Conservation (phyloP, 2,329 filamentous ascomycete species). For the Shiraia sp. region DNA sequence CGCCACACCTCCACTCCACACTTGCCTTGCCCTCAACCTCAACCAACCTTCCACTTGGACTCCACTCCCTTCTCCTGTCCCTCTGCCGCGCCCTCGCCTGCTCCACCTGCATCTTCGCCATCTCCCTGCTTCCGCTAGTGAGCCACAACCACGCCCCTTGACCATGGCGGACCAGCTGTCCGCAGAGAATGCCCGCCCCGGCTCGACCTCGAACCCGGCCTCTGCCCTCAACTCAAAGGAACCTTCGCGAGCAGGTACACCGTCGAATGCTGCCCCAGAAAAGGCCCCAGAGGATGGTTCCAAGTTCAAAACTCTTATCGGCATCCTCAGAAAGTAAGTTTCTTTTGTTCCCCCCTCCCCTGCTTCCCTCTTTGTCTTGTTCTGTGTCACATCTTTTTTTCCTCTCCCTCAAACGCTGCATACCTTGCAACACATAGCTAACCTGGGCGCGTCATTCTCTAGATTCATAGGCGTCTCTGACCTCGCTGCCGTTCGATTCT, state of each 20-base stretch:
- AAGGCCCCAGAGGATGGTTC: conserved; percentile 76
- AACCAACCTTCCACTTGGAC: conserved; percentile 6
- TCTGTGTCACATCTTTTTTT: too few relatives aligned
- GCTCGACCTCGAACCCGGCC: conserved; percentile 29
- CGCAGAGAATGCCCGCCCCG: conserved; percentile 28
- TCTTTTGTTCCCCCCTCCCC: neutral
- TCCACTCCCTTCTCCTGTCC: too few relatives aligned
- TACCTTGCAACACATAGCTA: conserved; percentile 13
- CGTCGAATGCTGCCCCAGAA: conserved; percentile 47
- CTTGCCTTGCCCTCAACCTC: conserved; percentile 3
- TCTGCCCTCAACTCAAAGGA: conserved; percentile 40
- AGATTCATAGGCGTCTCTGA: conserved; percentile 97
- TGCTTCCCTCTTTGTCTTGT: too few relatives aligned
- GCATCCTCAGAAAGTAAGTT: conserved; percentile 80
- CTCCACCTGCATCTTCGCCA: conserved; percentile 10
- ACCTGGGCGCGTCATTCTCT: conserved; percentile 16
- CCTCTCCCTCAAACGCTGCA: too few relatives aligned
- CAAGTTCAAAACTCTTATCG: conserved; percentile 86
- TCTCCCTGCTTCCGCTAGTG: neutral
- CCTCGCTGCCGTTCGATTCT: conserved; percentile 94
- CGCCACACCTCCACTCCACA: conserved; percentile 7
- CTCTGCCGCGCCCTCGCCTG: too few relatives aligned
- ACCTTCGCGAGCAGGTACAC: conserved; percentile 42
- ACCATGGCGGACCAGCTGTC: conserved; percentile 40
- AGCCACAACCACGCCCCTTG: conserved; percentile 3